A percentile compares a stretch with the other conserved stretches of the same genome.
Conservation (phyloP, 352 stramenopile species). For the Paralagenidium karlingii region DNA sequence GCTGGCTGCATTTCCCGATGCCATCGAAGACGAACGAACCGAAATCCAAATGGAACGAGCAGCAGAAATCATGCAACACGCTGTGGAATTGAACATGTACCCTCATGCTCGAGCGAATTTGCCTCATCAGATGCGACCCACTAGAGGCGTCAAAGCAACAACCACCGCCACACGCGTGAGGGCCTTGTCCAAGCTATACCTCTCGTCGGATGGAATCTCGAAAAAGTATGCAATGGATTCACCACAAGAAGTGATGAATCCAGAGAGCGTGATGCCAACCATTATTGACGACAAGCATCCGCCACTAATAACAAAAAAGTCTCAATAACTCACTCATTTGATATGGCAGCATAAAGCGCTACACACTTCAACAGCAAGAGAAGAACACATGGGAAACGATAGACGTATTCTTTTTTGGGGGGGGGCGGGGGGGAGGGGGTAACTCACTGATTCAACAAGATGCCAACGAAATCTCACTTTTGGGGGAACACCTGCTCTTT, state of each 20-base stretch:
- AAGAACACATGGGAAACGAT: no score
- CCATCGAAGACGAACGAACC: no score
- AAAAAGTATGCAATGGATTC: conserved; percentile 51
- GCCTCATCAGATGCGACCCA: conserved; percentile 5
- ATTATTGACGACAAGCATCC: not conserved
- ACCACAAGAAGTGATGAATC: conserved; percentile 10
- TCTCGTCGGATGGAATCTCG: conserved; percentile 63
- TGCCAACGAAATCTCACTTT: no score
- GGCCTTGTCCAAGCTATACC: conserved; percentile 37
- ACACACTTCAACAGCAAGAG: no score
- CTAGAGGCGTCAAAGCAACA: conserved; percentile 52
- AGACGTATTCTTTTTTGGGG: no score
- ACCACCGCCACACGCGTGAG: conserved; percentile 31
- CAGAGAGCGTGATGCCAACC: no score
- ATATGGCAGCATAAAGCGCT: no score
- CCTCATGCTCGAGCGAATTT: conserved; percentile 18
- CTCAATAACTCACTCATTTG: no score
- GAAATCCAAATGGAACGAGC: no score
- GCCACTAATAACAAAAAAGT: not conserved
- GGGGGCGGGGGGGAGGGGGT: no score
- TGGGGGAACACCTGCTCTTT: conserved; percentile 70
- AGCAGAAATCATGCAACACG: no score
- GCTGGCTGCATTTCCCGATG: conserved; percentile 51
- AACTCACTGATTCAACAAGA: no score
- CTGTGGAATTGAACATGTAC: conserved; percentile 51